phyloP scores from a whole-genome alignment of 2,329 filamentous ascomycete genomes.

The Diaporthe batatas region DNA sequence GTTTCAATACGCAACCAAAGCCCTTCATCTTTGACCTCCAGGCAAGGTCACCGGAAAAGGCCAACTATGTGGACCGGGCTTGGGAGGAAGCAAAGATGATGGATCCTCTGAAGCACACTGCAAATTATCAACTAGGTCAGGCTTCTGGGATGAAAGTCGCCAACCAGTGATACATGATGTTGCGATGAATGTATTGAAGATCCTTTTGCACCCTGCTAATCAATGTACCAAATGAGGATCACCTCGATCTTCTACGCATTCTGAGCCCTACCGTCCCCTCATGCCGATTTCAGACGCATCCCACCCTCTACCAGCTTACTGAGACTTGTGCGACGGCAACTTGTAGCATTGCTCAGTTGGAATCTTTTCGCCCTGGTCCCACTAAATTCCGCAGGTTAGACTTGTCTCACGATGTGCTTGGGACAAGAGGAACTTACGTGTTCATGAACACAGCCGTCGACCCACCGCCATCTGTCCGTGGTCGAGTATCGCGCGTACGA shows the following conservation, averaged over 20 bases:
- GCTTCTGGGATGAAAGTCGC: neutral
- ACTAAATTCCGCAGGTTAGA: constrained; percentile 1
- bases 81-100: constrained; percentile 3
- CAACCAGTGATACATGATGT: neutral
- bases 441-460: constrained; percentile 57
- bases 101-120: constrained; percentile 13
- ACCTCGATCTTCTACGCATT: neutral
- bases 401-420: neutral
- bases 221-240: neutral
- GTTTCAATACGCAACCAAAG: constrained; percentile 10
- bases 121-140: constrained; percentile 9
- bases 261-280: neutral
- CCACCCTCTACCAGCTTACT: neutral
- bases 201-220: neutral
- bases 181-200: neutral
- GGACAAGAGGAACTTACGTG: constrained; percentile 49
- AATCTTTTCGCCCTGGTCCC: constrained; percentile 24
- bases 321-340: neutral
- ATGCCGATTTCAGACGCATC: neutral
- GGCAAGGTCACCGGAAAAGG: constrained; percentile 7
- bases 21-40: constrained; percentile 9
- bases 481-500: constrained; percentile 55
- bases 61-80: neutral
- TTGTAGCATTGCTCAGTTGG: constrained; percentile 21
- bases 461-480: constrained; percentile 56